Percentiles rank a stretch among this genome's conserved stretches.
Conservation (phyloP, 129 eudicot species). For the Smallanthus sonchifolius region DNA sequence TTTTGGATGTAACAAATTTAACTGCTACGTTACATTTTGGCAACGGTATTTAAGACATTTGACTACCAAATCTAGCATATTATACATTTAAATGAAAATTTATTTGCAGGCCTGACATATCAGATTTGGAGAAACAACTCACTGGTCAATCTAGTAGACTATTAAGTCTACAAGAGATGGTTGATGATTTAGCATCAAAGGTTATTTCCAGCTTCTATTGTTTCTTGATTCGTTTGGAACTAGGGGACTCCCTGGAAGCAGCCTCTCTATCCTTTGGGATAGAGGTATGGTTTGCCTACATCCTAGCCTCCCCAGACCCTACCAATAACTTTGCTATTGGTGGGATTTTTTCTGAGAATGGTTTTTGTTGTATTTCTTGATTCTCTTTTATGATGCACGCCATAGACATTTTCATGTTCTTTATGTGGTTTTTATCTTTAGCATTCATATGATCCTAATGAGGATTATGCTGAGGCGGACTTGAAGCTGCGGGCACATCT, state of each 20-base stretch:
- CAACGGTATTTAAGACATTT: slow-evolving; percentile 2
- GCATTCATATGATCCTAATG: slow-evolving; percentile 93
- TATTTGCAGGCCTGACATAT: slow-evolving; percentile 79
- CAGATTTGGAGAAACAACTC: slow-evolving; percentile 87
- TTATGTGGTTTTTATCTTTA: slow-evolving; percentile 26
- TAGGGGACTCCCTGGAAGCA: neutral
- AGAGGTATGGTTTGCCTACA: neutral
- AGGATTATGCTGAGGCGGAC: slow-evolving; percentile 85
- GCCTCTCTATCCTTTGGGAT: neutral
- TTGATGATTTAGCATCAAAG: slow-evolving; percentile 92
- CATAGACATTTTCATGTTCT: slow-evolving; percentile 1
- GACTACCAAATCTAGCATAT: neutral
- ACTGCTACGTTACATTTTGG: neutral
- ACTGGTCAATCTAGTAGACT: slow-evolving; percentile 77
- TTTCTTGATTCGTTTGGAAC: no score
- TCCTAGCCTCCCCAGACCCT: no score
- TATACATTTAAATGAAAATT: slow-evolving; percentile 23
- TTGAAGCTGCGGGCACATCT: slow-evolving; percentile 70
- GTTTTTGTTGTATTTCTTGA: neutral
- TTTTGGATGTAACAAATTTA: neutral
- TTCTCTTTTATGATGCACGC: neutral
- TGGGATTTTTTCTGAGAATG: no score
- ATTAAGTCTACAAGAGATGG: slow-evolving; percentile 77
- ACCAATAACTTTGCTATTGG: no score
- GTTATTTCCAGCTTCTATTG: slow-evolving; percentile 35